phyloP scores from a whole-genome alignment of 345 rosid genomes.

The Eucalyptus virginea region DNA sequence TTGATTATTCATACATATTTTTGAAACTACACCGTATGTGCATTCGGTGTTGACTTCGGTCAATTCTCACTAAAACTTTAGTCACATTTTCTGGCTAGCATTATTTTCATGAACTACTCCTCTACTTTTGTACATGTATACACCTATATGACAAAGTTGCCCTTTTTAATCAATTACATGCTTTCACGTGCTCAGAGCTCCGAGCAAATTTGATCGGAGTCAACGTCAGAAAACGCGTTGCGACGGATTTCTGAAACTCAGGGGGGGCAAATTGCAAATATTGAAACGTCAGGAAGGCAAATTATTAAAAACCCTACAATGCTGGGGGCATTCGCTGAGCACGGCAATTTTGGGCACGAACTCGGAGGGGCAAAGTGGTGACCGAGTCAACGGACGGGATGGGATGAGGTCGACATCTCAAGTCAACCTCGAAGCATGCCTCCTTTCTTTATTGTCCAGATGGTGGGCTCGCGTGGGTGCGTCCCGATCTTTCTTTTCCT shows the following conservation, averaged over 20 bases:
- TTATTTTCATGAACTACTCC: background rate
- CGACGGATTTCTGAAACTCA: background rate
- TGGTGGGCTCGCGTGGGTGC: background rate
- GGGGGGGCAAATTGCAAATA: background rate
- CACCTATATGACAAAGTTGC: background rate
- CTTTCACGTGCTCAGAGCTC: background rate
- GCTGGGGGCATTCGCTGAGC: background rate
- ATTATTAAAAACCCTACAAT: background rate
- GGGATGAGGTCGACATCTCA: background rate
- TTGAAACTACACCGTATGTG: fast-evolving
- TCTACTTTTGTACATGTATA: background rate
- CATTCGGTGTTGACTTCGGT: fast-evolving
- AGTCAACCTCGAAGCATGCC: background rate
- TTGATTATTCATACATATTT: background rate
- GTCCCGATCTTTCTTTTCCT: background rate
- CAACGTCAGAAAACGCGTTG: background rate
- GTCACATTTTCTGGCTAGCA: fast-evolving
- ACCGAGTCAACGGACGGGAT: background rate
- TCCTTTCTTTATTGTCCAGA: background rate
- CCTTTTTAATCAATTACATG: background rate
- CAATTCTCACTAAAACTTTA: background rate
- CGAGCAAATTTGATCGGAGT: background rate
- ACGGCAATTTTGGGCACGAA: background rate
- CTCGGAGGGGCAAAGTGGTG: background rate
- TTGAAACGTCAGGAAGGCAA: background rate